These are phyloP conservation scores for Taphrina deformans DNA, from an alignment of 1,139 yeast species.

Conservation along the genomic window DNA sequence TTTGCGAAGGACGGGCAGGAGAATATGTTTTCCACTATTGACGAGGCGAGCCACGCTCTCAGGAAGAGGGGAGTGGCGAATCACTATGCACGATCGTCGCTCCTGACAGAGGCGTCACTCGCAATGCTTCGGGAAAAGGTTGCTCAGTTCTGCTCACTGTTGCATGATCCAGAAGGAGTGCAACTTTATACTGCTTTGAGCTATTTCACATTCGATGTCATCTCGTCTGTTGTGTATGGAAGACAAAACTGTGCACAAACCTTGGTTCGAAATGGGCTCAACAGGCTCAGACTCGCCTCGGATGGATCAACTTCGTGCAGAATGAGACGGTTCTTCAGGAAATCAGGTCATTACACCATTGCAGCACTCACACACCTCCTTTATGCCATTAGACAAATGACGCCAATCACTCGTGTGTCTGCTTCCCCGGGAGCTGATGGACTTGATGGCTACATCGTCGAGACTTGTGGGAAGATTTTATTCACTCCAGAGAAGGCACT, in stretches of 20 bases:
- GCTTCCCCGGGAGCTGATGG: background rate
- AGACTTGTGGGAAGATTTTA: background rate
- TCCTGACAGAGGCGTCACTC: background rate
- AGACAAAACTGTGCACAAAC: slow-evolving; percentile 48
- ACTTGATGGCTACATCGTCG: background rate
- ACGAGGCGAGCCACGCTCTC: slow-evolving; percentile 53
- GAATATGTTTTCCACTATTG: slow-evolving; percentile 61
- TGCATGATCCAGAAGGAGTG: slow-evolving; percentile 46
- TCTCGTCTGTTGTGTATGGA: slow-evolving; percentile 64
- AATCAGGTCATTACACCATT: background rate
- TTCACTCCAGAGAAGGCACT: background rate
- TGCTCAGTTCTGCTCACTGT: slow-evolving; percentile 44
- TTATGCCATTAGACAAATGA: background rate
- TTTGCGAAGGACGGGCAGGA: slow-evolving; percentile 60
- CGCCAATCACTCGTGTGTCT: background rate
- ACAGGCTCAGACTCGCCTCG: background rate
- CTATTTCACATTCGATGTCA: slow-evolving; percentile 71
- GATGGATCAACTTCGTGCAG: background rate
- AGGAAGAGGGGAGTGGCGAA: slow-evolving; percentile 44
- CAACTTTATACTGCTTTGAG: slow-evolving; percentile 66
- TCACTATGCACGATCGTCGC: slow-evolving; percentile 41
- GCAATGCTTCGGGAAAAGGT: slow-evolving; percentile 34
- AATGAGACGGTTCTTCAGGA: background rate
- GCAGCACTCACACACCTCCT: background rate
- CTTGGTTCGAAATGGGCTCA: background rate